These are phyloP conservation scores for Rhizoclosmatium globosum DNA, from an alignment of 192 early-diverging fungal species.

Conservation along the genomic window DNA sequence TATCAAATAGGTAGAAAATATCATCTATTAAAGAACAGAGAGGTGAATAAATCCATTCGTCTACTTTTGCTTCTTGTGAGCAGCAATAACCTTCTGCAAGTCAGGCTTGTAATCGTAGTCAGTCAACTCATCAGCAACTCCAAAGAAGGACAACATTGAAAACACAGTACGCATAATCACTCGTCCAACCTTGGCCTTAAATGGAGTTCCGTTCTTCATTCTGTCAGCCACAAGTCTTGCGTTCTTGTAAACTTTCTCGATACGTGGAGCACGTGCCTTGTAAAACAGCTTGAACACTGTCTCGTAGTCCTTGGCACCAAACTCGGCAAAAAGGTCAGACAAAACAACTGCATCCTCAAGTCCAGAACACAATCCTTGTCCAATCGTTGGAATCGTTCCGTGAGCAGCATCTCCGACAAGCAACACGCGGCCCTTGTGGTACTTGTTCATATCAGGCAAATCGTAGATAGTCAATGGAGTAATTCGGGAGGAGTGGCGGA, in stretches of 20 bases:
- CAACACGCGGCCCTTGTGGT: conserved; percentile 18
- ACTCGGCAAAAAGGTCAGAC: conserved; percentile 13
- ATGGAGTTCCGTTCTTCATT: not conserved
- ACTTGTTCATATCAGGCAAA: conserved; percentile 10
- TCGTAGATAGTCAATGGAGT: conserved; percentile 25
- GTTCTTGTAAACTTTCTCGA: not conserved
- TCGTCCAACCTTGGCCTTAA: conserved; percentile 6
- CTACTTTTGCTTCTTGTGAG: not conserved
- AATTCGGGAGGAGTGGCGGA: not conserved
- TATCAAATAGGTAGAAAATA: no score
- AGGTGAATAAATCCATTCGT: not conserved
- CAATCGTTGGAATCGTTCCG: conserved; percentile 11
- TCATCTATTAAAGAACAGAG: no score
- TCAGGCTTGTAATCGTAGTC: conserved; percentile 13
- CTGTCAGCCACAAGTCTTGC: not conserved
- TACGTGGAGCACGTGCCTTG: not conserved
- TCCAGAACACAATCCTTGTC: conserved; percentile 14
- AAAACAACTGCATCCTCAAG: conserved; percentile 24
- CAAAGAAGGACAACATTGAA: not conserved
- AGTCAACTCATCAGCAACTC: not conserved
- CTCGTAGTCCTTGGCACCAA: not conserved
- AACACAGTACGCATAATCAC: conserved; percentile 26
- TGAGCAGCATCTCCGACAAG: conserved; percentile 31
- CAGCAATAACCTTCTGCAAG: conserved; percentile 2
- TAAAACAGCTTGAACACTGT: conserved; percentile 16